Conservation (phyloP, 352 stramenopile species). For the Globisporangium acanthophoron region DNA sequence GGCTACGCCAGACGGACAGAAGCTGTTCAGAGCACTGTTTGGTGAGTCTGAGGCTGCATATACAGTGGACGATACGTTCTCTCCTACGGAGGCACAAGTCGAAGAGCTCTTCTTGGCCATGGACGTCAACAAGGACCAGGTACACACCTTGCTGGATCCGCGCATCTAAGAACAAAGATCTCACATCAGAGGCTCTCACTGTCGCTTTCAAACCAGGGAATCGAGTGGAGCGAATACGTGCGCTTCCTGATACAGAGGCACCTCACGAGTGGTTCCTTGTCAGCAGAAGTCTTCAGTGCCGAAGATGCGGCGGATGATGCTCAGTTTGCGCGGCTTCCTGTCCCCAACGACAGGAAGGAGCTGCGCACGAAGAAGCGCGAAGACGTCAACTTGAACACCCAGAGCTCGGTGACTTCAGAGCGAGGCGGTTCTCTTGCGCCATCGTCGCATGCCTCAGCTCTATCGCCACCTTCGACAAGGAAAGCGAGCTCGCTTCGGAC, state of each 20-base stretch:
- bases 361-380: conserved; percentile 24
- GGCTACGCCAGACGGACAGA: conserved; percentile 29
- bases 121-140: conserved; percentile 43
- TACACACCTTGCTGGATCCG: conserved; percentile 9
- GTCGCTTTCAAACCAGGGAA: conserved; percentile 13
- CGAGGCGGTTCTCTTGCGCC: neutral
- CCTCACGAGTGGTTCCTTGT: neutral
- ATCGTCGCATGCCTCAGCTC: no score
- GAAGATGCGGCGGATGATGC: neutral
- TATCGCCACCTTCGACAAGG: neutral
- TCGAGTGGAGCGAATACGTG: conserved; percentile 61
- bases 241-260: conserved; percentile 29
- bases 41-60: neutral
- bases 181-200: neutral
- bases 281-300: neutral
- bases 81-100: conserved; percentile 12
- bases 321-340: neutral
- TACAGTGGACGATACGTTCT: neutral
- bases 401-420: neutral
- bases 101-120: conserved; percentile 39
- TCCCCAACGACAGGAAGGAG: conserved; percentile 13
- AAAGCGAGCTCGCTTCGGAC: neutral
- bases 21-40: conserved; percentile 35
- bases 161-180: no score
- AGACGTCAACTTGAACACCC: conserved; percentile 10